phyloP scores from a whole-genome alignment of 2,329 filamentous ascomycete genomes.

The Xylariaceae sp. region DNA sequence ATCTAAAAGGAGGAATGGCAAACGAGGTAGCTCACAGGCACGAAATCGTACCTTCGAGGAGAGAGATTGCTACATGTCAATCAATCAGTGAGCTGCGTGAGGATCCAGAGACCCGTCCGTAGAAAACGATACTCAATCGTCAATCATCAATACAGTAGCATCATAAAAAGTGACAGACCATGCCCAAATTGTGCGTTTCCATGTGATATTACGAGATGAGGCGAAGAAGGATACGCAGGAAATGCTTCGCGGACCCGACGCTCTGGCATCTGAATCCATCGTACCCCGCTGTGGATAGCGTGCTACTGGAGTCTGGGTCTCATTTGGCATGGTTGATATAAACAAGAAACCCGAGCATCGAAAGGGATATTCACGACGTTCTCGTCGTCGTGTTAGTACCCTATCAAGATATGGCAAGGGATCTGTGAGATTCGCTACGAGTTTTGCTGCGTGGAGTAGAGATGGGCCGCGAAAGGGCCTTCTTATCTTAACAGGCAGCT shows the following conservation, averaged over 20 bases:
- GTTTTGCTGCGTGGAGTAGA: background rate
- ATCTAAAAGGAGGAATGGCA: too few relatives aligned
- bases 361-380: constrained; percentile 3
- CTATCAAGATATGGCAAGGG: background rate
- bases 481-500: constrained; percentile 15
- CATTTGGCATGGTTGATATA: background rate
- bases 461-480: background rate
- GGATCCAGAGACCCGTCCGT: too few relatives aligned
- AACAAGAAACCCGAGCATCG: background rate
- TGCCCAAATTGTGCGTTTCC: background rate
- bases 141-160: background rate
- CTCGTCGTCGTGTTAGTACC: constrained; percentile 7
- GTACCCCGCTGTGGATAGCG: background rate
- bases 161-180: background rate
- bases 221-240: background rate
- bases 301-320: constrained; percentile 1
- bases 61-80: too few relatives aligned
- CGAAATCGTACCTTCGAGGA: too few relatives aligned
- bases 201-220: constrained; percentile 3
- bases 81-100: too few relatives aligned
- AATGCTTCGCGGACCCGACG: background rate
- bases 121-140: background rate
- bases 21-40: too few relatives aligned
- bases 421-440: background rate
- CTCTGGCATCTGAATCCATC: background rate